Evolutionary conservation across 2,329 filamentous ascomycete genomes (phyloP), one percentile per base, ranked within the genome.

Genomic region (Botrytis hyacinthi): DNA sequence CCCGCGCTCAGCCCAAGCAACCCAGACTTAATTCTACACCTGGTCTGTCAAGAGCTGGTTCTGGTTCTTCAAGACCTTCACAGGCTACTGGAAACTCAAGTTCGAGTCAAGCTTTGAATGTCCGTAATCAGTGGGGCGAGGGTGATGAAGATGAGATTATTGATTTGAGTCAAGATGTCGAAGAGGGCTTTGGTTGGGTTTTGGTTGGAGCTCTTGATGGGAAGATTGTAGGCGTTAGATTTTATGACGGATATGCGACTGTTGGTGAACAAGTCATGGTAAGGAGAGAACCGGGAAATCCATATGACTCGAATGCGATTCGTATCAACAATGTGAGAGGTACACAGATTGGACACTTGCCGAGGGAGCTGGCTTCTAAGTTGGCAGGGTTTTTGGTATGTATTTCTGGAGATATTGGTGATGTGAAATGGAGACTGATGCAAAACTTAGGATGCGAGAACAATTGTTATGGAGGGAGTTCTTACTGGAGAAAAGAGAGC

Each of bases 321-420:
- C 88, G 89, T 8, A 88, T 97, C 1, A 87, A 92, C 78, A 97
- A 96, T 81, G 92, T 95, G 22, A 87, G 92, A 79, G 87, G 89
- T 26, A 81, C 82, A 12, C 93, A 97, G 78, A 93, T 97, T 77
- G 94, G 94, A 0, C 93, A 97, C 81, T 85, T 97, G 59, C 91
- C 92, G 10, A 85, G 89, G 20, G 85, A 83, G 1, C 79, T 93
- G 35, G 93, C 90, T 0, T 83, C 85, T n/a, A 95, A 92, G 81
- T 83, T 97, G 71, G 90, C 93, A 0, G 88, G 87, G 2, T 94
- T 93, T 79, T 86, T 97, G 80, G 90, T 91, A 81, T 78, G 84
- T 78, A 22, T 46, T 9, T 83, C 75, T 71, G 7, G 10, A 20
- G 26, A 10, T 8, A 7, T 54, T 42, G 2, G 4, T 54, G 9